These are phyloP conservation scores for Leccinum subspadiceum DNA, from an alignment of 1,284 basidiomycete genomes.

Conservation along the genomic window DNA sequence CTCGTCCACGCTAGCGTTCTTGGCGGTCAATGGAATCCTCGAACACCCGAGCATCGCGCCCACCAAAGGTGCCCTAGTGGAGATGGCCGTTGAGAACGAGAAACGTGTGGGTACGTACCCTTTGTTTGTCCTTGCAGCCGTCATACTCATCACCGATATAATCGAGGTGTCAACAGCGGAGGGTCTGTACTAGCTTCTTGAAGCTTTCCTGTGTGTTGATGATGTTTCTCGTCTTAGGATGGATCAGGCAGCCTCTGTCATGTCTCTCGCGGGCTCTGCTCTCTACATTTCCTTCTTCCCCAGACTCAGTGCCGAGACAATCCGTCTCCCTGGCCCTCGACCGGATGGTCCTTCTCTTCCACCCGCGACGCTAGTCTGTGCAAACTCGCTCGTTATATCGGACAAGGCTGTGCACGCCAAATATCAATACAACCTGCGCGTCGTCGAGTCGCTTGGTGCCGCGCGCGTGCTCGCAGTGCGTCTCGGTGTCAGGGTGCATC, in stretches of 20 bases:
- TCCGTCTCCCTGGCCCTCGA: too few species aligned
- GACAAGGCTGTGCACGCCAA: conserved; percentile 79
- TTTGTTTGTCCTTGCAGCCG: conserved; percentile 5
- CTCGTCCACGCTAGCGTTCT: too few species aligned
- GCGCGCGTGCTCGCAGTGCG: conserved; percentile 67
- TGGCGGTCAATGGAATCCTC: too few species aligned
- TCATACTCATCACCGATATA: not conserved
- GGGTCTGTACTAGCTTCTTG: conserved; percentile 45
- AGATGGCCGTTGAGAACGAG: conserved; percentile 80
- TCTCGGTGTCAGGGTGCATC: conserved; percentile 46
- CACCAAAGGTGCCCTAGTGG: conserved; percentile 72
- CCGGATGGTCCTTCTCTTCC: conserved; percentile 23
- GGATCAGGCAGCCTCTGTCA: too few species aligned
- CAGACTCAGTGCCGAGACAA: too few species aligned
- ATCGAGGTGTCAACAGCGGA: conserved; percentile 65
- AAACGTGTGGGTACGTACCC: conserved; percentile 65
- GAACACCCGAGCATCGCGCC: too few species aligned
- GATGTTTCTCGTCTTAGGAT: conserved; percentile 35
- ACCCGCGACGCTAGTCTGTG: conserved; percentile 69
- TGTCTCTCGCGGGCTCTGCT: too few species aligned
- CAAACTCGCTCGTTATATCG: conserved; percentile 83
- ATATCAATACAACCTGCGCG: conserved; percentile 81
- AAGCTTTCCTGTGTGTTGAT: not conserved
- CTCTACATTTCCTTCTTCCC: too few species aligned
- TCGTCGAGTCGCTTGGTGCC: conserved; percentile 81